Evolutionary conservation across 345 rosid genomes (phyloP).

Genomic region (Populus davidiana): DNA sequence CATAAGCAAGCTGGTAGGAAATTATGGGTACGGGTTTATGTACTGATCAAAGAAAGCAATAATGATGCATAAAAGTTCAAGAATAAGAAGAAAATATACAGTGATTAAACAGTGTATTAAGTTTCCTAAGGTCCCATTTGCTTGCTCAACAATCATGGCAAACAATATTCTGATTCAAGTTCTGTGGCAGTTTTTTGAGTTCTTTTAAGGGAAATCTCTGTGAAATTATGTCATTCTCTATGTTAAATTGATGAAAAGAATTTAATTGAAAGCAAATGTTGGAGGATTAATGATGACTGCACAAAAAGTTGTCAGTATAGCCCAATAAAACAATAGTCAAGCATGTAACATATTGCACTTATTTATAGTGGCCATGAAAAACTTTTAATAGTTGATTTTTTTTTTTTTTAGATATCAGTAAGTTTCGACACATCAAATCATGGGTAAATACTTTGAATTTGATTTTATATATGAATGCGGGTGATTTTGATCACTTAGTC

Average conservation of each 20-base stretch:
- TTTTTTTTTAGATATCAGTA: too few relatives aligned
- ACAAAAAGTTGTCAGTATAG: background rate
- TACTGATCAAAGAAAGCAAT: background rate
- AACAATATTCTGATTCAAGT: background rate
- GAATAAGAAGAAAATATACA: background rate
- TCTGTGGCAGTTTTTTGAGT: background rate
- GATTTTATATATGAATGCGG: too few relatives aligned
- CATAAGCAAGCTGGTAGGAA: background rate
- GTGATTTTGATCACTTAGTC: too few relatives aligned
- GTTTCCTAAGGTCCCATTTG: constrained; percentile 4
- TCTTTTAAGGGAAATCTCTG: background rate
- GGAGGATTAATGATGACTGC: background rate
- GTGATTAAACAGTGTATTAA: background rate
- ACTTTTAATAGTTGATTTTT: too few relatives aligned
- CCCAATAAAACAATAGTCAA: too few relatives aligned
- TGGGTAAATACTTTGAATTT: too few relatives aligned
- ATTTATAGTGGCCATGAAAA: too few relatives aligned
- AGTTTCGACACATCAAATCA: too few relatives aligned
- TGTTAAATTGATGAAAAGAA: background rate
- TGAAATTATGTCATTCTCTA: background rate
- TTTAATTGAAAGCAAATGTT: background rate
- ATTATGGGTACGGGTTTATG: constrained; percentile 10
- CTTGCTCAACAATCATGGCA: background rate
- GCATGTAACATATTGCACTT: too few relatives aligned
- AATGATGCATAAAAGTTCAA: background rate